A percentile compares a stretch with the other conserved stretches of the same genome.
phyloP scores from a whole-genome alignment of 306 rosid species.

The Ammopiptanthus mongolicus region DNA sequence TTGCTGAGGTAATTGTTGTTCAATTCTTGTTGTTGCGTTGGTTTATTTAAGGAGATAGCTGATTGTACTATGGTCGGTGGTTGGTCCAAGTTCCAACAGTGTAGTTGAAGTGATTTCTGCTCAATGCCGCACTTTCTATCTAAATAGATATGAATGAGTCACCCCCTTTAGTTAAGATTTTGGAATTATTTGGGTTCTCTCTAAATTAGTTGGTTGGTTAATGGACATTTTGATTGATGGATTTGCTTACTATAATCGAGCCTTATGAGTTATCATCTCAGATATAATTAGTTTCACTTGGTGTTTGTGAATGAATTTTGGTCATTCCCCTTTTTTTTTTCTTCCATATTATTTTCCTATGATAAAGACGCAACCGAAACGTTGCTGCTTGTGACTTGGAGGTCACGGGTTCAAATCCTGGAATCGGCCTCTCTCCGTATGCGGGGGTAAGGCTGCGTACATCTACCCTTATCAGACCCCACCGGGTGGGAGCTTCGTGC shows the following conservation, averaged over 20 bases:
- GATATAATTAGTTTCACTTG: not conserved
- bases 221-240: not conserved
- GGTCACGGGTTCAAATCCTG: no score
- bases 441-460: no score
- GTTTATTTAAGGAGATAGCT: not conserved
- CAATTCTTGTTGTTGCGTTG: not conserved
- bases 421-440: no score
- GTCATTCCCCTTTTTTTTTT: not conserved
- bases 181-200: not conserved
- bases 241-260: not conserved
- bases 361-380: no score
- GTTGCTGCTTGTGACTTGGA: no score
- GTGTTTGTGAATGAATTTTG: not conserved
- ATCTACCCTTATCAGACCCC: no score
- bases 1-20: not conserved
- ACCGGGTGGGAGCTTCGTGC: no score
- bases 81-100: not conserved
- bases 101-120: not conserved
- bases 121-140: not conserved
- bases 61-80: not conserved
- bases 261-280: not conserved
- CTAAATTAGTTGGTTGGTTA: not conserved
- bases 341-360: not conserved
- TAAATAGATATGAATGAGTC: not conserved
- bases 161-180: not conserved